Evolutionary conservation across 2,329 filamentous ascomycete species (phyloP), one percentile per base, ranked within the genome.

Genomic region (Iodosphaeria phyllophila): DNA sequence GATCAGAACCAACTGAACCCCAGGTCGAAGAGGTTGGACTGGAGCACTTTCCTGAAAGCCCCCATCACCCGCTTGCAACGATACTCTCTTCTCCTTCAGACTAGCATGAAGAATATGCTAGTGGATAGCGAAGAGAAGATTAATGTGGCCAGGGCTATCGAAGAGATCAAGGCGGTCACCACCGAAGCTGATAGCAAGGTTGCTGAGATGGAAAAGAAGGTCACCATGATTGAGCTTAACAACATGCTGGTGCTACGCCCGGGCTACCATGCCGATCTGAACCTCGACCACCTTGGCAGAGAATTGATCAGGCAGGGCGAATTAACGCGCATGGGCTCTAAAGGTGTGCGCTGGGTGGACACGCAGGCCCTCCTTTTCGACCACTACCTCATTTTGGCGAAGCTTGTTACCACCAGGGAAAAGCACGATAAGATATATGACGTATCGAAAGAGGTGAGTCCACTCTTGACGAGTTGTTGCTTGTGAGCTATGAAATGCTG

Each of bases 301-400:
- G 76, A 92, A 42, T 64, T 98, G 28, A 76, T 98, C 32, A 75
- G 75, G 47, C 71, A 84, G 38, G 89, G 89, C 29, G 84, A 95
- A 38, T 54, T 98, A 29, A 82, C 91, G 45, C 65, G 89, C 32
- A 76, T 83, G 56, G 83, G 86, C 28, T 79, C 74, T 21, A 91
- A 79, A 45, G 73, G 83, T 28, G 89, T 95, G 43, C 75, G 74
- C 33, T 92, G 86, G 75, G 72, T 95, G 6, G 89, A 98, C 40
- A 91, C 80, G 1, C 83, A 93, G 44, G 83, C 80, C 3, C 64
- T 98, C 22, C 62, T 98, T 1, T 95, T 98, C 42, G 91, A 98
- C 41, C 84, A 98, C 50, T 98, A 93, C 47, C 63, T 98, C 18
- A 84, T 98, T 17, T 55, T 98, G 22, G 78, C 89, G 19, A 98